A percentile compares a stretch with the other conserved stretches of the same genome.
phyloP scores from a whole-genome alignment of 352 stramenopile genomes.

The Globisporangium rhizosaccharum region DNA sequence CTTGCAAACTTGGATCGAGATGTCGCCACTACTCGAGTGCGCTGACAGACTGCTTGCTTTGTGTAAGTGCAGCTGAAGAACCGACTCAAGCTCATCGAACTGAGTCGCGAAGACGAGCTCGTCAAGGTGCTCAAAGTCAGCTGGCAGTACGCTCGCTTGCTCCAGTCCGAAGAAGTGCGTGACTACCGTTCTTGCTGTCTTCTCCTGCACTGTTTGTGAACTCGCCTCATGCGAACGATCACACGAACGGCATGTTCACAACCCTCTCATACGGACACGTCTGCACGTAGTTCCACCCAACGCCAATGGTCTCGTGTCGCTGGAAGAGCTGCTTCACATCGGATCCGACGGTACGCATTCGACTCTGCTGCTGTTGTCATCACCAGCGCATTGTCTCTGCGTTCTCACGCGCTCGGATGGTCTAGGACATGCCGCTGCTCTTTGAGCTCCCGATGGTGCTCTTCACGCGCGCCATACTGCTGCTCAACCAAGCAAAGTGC shows the following conservation, averaged over 20 bases:
- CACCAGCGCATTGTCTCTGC: neutral
- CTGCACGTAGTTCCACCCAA: slow-evolving; percentile 6
- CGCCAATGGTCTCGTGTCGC: neutral
- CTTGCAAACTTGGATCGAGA: neutral
- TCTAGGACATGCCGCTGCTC: slow-evolving; percentile 20
- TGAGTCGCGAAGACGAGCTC: slow-evolving; percentile 10
- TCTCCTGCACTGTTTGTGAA: neutral
- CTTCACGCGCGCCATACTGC: slow-evolving; percentile 19
- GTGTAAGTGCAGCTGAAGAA: slow-evolving; percentile 11
- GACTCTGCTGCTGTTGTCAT: neutral
- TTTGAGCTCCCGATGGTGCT: slow-evolving; percentile 36
- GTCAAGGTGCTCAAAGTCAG: slow-evolving; percentile 9
- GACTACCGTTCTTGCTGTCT: neutral
- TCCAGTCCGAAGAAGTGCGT: slow-evolving; percentile 5
- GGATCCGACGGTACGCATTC: slow-evolving; percentile 7
- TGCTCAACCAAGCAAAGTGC: slow-evolving; percentile 20
- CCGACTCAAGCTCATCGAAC: slow-evolving; percentile 13
- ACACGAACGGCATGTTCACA: neutral
- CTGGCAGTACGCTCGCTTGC: slow-evolving; percentile 6
- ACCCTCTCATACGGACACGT: neutral
- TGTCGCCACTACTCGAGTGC: neutral
- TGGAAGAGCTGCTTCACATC: slow-evolving; percentile 16
- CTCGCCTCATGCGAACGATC: neutral
- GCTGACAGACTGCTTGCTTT: neutral
- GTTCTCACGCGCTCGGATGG: neutral